These are phyloP conservation scores for Marsdenia floribunda DNA, from an alignment of 257 asterid species.

Conservation along the genomic window DNA sequence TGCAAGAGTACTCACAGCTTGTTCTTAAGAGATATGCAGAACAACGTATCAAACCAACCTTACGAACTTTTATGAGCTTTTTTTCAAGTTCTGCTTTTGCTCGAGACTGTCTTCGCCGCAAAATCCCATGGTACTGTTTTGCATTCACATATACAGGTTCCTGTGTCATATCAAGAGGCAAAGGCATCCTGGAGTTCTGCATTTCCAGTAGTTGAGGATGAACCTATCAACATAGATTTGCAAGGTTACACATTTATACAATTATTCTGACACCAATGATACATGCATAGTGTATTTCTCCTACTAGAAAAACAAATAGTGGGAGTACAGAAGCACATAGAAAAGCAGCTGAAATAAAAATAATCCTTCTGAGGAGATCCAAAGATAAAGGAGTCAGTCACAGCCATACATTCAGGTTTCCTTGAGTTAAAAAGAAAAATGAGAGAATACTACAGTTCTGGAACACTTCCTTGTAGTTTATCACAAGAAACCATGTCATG, in stretches of 20 bases:
- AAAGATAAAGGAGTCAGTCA: neutral
- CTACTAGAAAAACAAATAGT: neutral
- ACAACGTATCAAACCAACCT: conserved; percentile 38
- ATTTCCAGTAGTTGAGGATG: conserved; percentile 55
- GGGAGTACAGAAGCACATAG: neutral
- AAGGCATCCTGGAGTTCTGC: conserved; percentile 75
- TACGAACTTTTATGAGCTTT: conserved; percentile 69
- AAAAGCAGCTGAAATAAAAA: neutral
- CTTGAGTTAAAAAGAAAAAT: neutral
- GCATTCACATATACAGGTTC: conserved; percentile 94
- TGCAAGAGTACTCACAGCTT: neutral
- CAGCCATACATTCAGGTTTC: neutral
- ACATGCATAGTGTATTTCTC: neutral
- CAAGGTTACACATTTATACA: neutral
- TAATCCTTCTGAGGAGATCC: neutral
- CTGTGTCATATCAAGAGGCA: conserved; percentile 79
- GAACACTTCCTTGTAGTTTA: neutral
- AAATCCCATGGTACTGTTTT: conserved; percentile 78
- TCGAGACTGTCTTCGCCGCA: conserved; percentile 82
- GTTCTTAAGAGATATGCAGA: neutral
- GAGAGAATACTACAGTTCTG: neutral
- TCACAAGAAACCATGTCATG: neutral
- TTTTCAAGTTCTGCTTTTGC: conserved; percentile 88
- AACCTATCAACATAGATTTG: conserved; percentile 33
- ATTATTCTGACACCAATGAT: neutral